A percentile compares a stretch with the other conserved stretches of the same genome.
These are phyloP conservation scores for Hypomyces rosellus DNA, from an alignment of 2,329 filamentous ascomycete genomes.

Conservation along the genomic window DNA sequence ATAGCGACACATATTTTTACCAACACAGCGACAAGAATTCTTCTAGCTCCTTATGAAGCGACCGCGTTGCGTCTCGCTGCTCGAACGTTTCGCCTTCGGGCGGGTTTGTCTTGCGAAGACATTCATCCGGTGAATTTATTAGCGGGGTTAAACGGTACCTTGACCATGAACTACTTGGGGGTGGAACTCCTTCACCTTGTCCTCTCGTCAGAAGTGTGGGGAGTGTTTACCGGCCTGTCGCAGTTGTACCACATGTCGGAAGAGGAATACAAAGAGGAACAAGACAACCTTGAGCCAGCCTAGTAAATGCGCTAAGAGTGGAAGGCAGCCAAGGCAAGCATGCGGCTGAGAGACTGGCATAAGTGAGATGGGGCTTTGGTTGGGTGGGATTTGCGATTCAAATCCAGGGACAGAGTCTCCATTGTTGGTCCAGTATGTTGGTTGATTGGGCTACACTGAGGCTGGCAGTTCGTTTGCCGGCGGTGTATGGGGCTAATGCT, in stretches of 20 bases:
- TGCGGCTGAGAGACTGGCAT: too few species aligned
- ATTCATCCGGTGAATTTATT: slow-evolving; percentile 34
- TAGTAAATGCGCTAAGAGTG: not conserved
- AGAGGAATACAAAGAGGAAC: slow-evolving; percentile 36
- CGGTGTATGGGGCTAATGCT: too few species aligned
- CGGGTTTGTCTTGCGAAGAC: slow-evolving; percentile 31
- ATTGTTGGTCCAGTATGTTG: too few species aligned
- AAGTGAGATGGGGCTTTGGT: too few species aligned
- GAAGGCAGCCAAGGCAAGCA: not conserved
- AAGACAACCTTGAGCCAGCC: slow-evolving; percentile 11
- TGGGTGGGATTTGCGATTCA: too few species aligned
- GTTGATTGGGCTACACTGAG: too few species aligned
- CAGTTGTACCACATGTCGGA: slow-evolving; percentile 36
- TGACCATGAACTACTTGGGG: slow-evolving; percentile 39
- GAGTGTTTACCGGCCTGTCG: slow-evolving; percentile 31
- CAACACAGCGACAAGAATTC: slow-evolving; percentile 34
- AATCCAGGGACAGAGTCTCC: too few species aligned
- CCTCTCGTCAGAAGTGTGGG: slow-evolving; percentile 41
- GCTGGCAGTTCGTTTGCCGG: too few species aligned
- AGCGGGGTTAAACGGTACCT: slow-evolving; percentile 33
- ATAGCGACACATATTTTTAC: slow-evolving; percentile 42
- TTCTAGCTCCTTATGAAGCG: slow-evolving; percentile 43
- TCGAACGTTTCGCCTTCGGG: slow-evolving; percentile 32
- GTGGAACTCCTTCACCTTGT: slow-evolving; percentile 40
- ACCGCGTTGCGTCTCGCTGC: slow-evolving; percentile 40